phyloP scores from a whole-genome alignment of 192 early-diverging fungal species.

The Podila minutissima region DNA sequence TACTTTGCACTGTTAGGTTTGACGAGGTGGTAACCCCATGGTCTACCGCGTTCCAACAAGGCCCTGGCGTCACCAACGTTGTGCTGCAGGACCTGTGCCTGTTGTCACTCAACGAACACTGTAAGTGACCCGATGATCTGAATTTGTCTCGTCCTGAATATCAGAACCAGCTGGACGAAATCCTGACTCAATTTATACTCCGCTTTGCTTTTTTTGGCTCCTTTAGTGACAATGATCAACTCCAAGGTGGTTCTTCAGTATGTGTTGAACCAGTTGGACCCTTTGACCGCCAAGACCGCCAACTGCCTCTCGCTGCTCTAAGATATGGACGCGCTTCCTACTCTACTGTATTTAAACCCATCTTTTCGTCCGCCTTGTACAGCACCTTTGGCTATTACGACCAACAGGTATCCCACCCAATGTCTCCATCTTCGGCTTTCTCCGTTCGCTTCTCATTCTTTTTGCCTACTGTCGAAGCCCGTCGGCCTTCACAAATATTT shows the following conservation, averaged over 20 bases:
- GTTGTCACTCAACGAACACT: conserved; percentile 34
- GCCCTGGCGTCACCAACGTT: conserved; percentile 15
- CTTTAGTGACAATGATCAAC: conserved; percentile 30
- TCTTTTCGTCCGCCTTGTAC: too few relatives aligned
- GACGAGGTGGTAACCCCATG: conserved; percentile 39
- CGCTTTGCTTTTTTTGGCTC: not conserved
- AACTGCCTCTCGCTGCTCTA: conserved; percentile 19
- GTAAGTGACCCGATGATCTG: conserved; percentile 8
- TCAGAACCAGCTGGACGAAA: not conserved
- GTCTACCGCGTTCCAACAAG: conserved; percentile 5
- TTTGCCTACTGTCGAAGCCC: too few relatives aligned
- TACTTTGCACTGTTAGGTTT: too few relatives aligned
- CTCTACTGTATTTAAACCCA: too few relatives aligned
- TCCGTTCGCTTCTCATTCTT: too few relatives aligned
- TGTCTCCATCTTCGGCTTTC: too few relatives aligned
- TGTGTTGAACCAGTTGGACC: conserved; percentile 40
- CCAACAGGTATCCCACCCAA: too few relatives aligned
- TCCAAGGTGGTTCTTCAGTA: conserved; percentile 27
- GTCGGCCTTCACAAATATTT: too few relatives aligned
- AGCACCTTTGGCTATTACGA: too few relatives aligned
- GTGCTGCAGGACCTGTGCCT: conserved; percentile 28
- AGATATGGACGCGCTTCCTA: too few relatives aligned
- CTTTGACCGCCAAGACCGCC: conserved; percentile 22
- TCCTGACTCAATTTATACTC: not conserved
- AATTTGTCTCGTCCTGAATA: not conserved